Base-by-base conservation (phyloP, 202 grass and related monocot genomes). In the Musa balbisiana region DNA sequence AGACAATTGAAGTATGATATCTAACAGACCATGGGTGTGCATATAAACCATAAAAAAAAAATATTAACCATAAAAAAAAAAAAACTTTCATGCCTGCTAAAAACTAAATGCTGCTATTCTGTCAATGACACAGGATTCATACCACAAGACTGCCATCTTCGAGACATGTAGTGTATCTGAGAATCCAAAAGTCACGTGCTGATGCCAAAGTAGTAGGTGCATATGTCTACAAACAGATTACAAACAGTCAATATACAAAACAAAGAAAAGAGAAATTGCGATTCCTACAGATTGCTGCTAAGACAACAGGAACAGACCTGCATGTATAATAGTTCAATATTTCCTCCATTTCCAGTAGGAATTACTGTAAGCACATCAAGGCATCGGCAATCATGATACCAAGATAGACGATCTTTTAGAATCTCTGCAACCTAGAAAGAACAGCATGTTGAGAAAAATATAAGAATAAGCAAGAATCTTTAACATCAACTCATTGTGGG, bases 61-160 rank as follows among this genome's bases (percentile, higher is more conserved):
- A n/a, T n/a, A n/a, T n/a, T n/a, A n/a, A n/a, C n/a, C n/a, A 33
- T 0, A 33, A 33, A 33, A 3, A 3, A 33, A 4, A 43, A 43
- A 43, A 43, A 5, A 43, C 33, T 43, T 43, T 1, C 52, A 58
- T 53, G 22, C 51, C 70, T 43, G 33, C 33, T 43, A 43, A 43
- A 43, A 43, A 1, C 33, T 43, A 43, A 43, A 49, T 24, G 75
- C 64, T 9, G 15, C 53, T 11, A 64, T 2, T 16, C 10, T 27
- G 49, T 73, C 23, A 50, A 63, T 67, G 33, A 76, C 11, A 11
- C 8, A 43, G 33, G 29, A 63, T 72, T 4, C 75, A 77, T 96
- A 96, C 92, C 92, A 96, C 92, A 86, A 96, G 92, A 70, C 92
- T 96, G 69, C 92, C 92, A 85, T 96, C 92, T 49, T 96, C 92